Percentiles rank a stretch among this genome's conserved stretches.
These are phyloP conservation scores for Coriaria nepalensis DNA, from an alignment of 306 rosid species.

Conservation along the genomic window DNA sequence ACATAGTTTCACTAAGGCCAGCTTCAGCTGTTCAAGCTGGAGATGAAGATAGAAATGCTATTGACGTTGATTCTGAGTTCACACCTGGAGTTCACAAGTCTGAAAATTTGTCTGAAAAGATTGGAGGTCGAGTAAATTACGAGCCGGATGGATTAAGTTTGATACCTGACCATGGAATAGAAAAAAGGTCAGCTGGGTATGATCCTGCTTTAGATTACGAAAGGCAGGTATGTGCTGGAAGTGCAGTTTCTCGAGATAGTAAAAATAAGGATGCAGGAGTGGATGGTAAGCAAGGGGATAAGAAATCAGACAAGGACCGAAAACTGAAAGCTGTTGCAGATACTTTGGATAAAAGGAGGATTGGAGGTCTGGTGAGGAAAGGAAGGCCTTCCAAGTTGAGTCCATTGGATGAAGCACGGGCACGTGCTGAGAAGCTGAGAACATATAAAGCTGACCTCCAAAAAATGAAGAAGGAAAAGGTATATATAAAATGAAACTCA, in stretches of 20 bases:
- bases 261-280: slow-evolving; percentile 31
- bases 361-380: slow-evolving; percentile 73
- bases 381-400: slow-evolving; percentile 71
- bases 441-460: slow-evolving; percentile 92
- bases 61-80: slow-evolving; percentile 69
- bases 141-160: slow-evolving; percentile 74
- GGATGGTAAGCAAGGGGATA: slow-evolving; percentile 39
- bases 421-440: slow-evolving; percentile 83
- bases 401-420: slow-evolving; percentile 93
- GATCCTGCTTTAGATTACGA: slow-evolving; percentile 89
- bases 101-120: slow-evolving; percentile 30
- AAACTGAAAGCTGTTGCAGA: slow-evolving; percentile 46
- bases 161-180: slow-evolving; percentile 69
- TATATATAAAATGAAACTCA: slow-evolving; percentile 13
- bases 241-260: slow-evolving; percentile 24
- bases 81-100: slow-evolving; percentile 31
- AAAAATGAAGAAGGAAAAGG: slow-evolving; percentile 97
- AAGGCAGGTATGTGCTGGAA: slow-evolving; percentile 44
- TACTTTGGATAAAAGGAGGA: slow-evolving; percentile 43
- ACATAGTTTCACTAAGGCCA: slow-evolving; percentile 58
- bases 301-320: slow-evolving; percentile 44
- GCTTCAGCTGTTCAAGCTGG: slow-evolving; percentile 35
- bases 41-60: slow-evolving; percentile 49
- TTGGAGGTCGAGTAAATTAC: slow-evolving; percentile 29
- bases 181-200: slow-evolving; percentile 45